Base-by-base conservation (phyloP, 2,329 filamentous ascomycete species). In the Mollisiaceae sp. region DNA sequence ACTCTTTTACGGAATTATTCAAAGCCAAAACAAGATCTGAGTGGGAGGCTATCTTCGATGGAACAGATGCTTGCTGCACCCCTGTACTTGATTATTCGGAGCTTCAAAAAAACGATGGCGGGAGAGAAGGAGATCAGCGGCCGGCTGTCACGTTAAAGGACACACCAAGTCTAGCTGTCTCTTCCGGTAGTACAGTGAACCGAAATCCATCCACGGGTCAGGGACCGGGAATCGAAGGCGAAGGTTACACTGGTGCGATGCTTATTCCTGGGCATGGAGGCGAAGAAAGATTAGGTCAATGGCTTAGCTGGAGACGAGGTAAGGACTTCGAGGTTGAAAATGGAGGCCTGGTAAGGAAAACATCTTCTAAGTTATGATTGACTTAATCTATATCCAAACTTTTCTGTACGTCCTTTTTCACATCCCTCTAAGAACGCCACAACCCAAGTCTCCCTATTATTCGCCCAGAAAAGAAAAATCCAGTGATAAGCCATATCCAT, bases 21-120 rank as follows among this genome's bases (percentile, higher is more conserved):
- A 86, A 83, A 76, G 78, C 80, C 54, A 92, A 88, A 79, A 90
- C 90, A 4, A 84, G 94, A 39, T 75, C 78, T 0, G 90, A 97
- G 76, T 98, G 94, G 94, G 94, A 97, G 78, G 76, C 67, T 3
- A 81, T 97, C 6, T 98, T 97, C 76, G 92, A 97, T 76, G 92
- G 91, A 12, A 95, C 91, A 0, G 94, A 98, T 79, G 94, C 94
- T 1, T 98, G 94, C 77, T 93, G 91, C 69, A 93, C 92, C n/a
- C 94, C 94, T 0, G 91, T 98, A 1, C 80, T 97, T 50, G 89
- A 88, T 39, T 91, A 93, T 70, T 74, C 71, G 0, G 93, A 97
- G 78, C 81, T 97, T 52, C 86, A 92, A 71, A 72, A 66, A 2
- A 75, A 80, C 41, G 59, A 75, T 9, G 67, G 64, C n/a, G 22